Evolutionary conservation across 208 protist species (phyloP).

Genomic region (Leishmania mexicana): DNA sequence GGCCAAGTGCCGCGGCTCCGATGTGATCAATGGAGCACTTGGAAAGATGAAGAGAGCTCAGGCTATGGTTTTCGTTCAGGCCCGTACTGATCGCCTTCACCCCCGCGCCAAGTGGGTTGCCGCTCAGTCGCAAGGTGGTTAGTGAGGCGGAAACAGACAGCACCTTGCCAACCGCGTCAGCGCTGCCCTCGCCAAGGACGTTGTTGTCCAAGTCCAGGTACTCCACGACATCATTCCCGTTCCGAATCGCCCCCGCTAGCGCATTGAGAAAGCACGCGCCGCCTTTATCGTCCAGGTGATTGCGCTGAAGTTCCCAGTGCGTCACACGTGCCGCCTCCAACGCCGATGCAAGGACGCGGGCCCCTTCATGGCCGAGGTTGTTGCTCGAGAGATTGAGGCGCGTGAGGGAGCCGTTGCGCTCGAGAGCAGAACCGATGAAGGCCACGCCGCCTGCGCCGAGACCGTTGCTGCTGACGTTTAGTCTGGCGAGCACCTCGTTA

Average conservation of each 20-base stretch:
- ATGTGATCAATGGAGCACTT: conserved; percentile 65
- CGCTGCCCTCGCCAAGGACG: conserved; percentile 51
- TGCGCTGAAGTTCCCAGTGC: conserved; percentile 71
- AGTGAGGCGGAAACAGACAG: conserved; percentile 50
- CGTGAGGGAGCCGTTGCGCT: conserved; percentile 75
- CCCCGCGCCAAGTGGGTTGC: conserved; percentile 58
- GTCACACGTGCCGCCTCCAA: conserved; percentile 58
- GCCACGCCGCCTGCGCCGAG: conserved; percentile 75
- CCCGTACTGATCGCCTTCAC: conserved; percentile 67
- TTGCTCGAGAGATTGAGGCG: conserved; percentile 88
- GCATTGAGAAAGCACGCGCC: conserved; percentile 64
- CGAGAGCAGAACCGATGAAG: conserved; percentile 62
- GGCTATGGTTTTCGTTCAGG: conserved; percentile 71
- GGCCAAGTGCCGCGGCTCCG: conserved; percentile 62
- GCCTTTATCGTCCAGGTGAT: conserved; percentile 75
- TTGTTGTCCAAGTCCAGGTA: conserved; percentile 79
- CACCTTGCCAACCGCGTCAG: conserved; percentile 54
- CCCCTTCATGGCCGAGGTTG: conserved; percentile 80
- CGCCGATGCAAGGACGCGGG: conserved; percentile 55
- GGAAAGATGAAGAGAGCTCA: conserved; percentile 50
- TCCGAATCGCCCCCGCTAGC: conserved; percentile 57
- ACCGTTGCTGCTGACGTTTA: conserved; percentile 91
- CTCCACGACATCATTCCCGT: conserved; percentile 55
- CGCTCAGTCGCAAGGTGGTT: conserved; percentile 49
- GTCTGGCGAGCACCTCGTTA: conserved; percentile 85